Evolutionary conservation across 176 grass and related monocot genomes (phyloP), one percentile per base, ranked within the genome.

Genomic region (Tillandsia fasciculata): DNA sequence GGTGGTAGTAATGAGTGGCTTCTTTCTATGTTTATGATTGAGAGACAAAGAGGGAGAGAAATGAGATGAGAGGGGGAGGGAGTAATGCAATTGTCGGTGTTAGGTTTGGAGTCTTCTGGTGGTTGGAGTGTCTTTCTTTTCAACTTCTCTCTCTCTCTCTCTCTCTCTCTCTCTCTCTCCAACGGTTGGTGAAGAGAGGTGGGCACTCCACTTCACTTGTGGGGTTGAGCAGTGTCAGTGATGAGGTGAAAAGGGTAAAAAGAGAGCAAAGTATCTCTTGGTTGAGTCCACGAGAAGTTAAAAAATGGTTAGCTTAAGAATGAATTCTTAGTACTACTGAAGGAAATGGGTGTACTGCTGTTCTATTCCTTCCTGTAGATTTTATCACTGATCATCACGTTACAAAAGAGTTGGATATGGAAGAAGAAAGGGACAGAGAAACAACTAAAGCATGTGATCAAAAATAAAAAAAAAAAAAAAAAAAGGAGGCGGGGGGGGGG

Each of bases 151-250:
- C 33, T 66, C 27, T 70, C 75, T 77, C 75, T 77, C 74, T 76
- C 52, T 77, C 75, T 78, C 27, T 78, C 66, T 70, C 69, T 66
- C 86, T 63, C 67, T 66, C 67, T 64, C 14, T 12, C 13, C 0
- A 13, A 65, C 9, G 8, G 54, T 2, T 49, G 70, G 8, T 48
- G 64, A 66, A 70, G 68, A 65, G 73, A 33, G 83, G 79, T 90
- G 79, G 69, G 51, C 83, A 72, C 87, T 90, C 77, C 87, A 86
- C 83, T 90, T 72, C 87, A 53, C 42, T 72, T 14, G 64, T 70
- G 64, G 67, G 57, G 49, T 10, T 23, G 66, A 49, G 28, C 22
- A 33, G 64, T 18, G 20, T 23, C 49, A 26, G 63, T 48, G 23
- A 52, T 66, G 65, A 81, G 29, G 65, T 49, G 70, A 75, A 63